These are phyloP conservation scores for Eucalyptus curtisii DNA, from an alignment of 345 rosid species.

Conservation along the genomic window DNA sequence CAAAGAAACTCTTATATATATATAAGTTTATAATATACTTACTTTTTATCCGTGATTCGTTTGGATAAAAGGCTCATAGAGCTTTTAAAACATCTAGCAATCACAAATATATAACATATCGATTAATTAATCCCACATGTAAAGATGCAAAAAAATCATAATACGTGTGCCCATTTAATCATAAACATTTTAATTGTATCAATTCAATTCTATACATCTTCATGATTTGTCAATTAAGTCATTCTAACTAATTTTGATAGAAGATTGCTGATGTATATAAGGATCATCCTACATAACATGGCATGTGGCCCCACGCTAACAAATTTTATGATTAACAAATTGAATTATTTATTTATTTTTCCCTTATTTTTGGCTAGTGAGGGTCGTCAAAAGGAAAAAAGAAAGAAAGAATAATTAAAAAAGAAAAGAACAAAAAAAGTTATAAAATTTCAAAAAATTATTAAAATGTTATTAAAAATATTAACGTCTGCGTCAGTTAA, in stretches of 20 bases:
- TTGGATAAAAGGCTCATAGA: neutral
- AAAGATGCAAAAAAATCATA: neutral
- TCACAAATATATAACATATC: neutral
- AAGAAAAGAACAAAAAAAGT: no score
- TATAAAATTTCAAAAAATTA: no score
- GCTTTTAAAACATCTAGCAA: neutral
- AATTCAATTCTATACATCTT: fast-evolving
- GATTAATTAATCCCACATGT: neutral
- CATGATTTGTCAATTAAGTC: fast-evolving
- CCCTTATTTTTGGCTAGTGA: fast-evolving
- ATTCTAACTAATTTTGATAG: fast-evolving
- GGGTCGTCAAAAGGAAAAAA: fast-evolving
- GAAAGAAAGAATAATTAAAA: fast-evolving
- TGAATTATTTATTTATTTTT: neutral
- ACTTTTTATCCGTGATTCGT: fast-evolving
- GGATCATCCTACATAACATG: fast-evolving
- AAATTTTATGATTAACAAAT: no score
- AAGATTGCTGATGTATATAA: fast-evolving
- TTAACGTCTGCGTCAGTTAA: fast-evolving
- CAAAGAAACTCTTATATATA: neutral
- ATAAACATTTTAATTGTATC: fast-evolving
- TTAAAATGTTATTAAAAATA: no score
- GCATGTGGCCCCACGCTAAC: fast-evolving
- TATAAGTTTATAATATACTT: neutral
- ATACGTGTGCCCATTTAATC: fast-evolving